Percentiles rank a stretch among this genome's conserved stretches.
Conservation (phyloP, 495 filamentous ascomycete genomes). For the Talaromyces wortmannii region DNA sequence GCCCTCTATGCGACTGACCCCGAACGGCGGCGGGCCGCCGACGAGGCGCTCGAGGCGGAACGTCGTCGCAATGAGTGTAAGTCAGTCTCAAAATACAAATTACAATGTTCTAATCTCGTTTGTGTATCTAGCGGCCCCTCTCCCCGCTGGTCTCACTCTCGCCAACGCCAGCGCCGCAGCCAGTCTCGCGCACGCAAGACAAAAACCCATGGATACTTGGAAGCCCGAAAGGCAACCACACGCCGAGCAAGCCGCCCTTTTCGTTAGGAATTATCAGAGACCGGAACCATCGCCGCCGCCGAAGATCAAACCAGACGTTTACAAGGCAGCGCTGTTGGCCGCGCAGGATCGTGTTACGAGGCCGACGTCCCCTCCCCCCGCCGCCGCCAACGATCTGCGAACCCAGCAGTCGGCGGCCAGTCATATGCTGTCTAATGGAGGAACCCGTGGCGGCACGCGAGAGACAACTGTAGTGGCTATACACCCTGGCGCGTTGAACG, state of each 20-base stretch:
- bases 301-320: slow-evolving; percentile 51
- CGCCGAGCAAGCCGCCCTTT: slow-evolving; percentile 60
- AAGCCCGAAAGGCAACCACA: slow-evolving; percentile 52
- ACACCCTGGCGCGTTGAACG: slow-evolving; percentile 55
- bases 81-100: not conserved
- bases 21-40: slow-evolving; percentile 28
- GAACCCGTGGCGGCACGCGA: slow-evolving; percentile 10
- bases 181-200: slow-evolving; percentile 62
- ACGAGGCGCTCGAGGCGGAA: slow-evolving; percentile 41
- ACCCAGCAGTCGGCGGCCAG: not conserved
- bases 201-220: slow-evolving; percentile 53
- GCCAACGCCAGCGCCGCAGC: slow-evolving; percentile 71
- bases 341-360: slow-evolving; percentile 47
- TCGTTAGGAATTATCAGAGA: slow-evolving; percentile 62
- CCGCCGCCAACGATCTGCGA: slow-evolving; percentile 19
- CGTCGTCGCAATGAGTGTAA: not conserved
- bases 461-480: not conserved
- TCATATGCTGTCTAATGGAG: slow-evolving; percentile 27
- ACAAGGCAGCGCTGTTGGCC: slow-evolving; percentile 68
- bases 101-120: not conserved
- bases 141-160: slow-evolving; percentile 47
- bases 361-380: slow-evolving; percentile 21
- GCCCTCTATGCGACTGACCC: slow-evolving; percentile 44
- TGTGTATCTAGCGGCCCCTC: not conserved
- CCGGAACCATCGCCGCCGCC: slow-evolving; percentile 46